Evolutionary conservation across 2,329 filamentous ascomycete species (phyloP).

Genomic region (Ophiocordyceps camponoti-saundersi): DNA sequence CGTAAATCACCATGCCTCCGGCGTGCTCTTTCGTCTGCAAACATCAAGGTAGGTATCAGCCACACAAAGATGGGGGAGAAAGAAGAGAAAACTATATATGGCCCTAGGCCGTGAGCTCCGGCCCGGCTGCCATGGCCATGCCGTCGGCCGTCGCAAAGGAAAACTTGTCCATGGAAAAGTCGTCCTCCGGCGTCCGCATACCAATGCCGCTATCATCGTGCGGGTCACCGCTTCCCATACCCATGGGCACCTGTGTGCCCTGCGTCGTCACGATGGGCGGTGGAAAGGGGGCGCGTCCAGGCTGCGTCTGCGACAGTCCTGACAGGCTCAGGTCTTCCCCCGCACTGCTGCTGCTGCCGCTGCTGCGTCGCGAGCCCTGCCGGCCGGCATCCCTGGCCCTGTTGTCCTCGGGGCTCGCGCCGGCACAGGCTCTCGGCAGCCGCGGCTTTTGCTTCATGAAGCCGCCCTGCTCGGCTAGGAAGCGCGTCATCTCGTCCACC

Average conservation of each 20-base stretch:
- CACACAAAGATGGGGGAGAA: not conserved
- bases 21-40: not conserved
- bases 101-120: constrained; percentile 10
- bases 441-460: constrained; percentile 50
- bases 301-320: constrained; percentile 29
- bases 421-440: constrained; percentile 10
- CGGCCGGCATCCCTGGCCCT: constrained; percentile 16
- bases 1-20: not conserved
- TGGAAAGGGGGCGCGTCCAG: constrained; percentile 31
- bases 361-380: constrained; percentile 23
- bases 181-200: constrained; percentile 49
- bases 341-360: constrained; percentile 23
- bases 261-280: constrained; percentile 11
- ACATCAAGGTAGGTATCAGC: not conserved
- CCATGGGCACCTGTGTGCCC: constrained; percentile 19
- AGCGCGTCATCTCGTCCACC: constrained; percentile 85
- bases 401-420: constrained; percentile 15
- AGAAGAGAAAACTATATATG: not conserved
- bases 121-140: constrained; percentile 14
- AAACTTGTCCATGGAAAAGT: constrained; percentile 44
- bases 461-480: constrained; percentile 77
- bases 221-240: constrained; percentile 22
- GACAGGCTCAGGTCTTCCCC: constrained; percentile 28
- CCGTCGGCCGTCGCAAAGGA: constrained; percentile 22
- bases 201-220: constrained; percentile 64